Percentiles rank a stretch among this genome's conserved stretches.
These are phyloP conservation scores for Mitragyna speciosa DNA, from an alignment of 257 asterid genomes.

Conservation along the genomic window DNA sequence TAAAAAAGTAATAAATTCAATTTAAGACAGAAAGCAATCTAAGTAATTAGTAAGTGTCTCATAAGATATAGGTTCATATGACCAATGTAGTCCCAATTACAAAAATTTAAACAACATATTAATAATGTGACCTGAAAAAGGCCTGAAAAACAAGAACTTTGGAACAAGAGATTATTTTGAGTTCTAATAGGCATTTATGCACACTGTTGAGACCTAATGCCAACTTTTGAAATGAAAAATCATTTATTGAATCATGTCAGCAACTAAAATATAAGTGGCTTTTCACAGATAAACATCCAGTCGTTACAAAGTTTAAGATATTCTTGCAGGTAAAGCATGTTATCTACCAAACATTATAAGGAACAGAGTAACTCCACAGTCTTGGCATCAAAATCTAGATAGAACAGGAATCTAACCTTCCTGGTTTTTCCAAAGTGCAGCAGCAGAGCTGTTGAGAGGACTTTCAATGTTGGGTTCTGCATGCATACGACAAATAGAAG, in stretches of 20 bases:
- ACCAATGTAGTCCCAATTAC: not conserved
- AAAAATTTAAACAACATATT: not conserved
- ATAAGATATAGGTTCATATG: not conserved
- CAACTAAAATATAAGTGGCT: not conserved
- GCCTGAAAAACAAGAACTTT: too few species aligned
- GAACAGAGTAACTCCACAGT: not conserved
- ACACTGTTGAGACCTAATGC: not conserved
- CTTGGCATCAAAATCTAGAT: not conserved
- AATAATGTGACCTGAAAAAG: too few species aligned
- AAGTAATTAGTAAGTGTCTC: not conserved
- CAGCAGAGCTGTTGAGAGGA: constrained; percentile 74
- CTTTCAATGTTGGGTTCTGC: constrained; percentile 73
- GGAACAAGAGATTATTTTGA: too few species aligned
- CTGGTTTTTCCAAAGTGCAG: constrained; percentile 70
- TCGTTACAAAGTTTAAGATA: not conserved
- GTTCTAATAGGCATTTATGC: not conserved
- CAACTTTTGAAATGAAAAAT: not conserved
- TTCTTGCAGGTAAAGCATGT: not conserved
- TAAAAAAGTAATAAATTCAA: not conserved
- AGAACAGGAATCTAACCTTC: constrained; percentile 44
- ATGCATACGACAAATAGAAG: constrained; percentile 4
- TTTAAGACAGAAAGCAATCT: not conserved
- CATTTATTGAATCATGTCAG: not conserved
- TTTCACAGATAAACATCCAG: not conserved
- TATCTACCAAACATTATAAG: not conserved